Base-by-base conservation (phyloP, 495 filamentous ascomycete species). In the Aspergillus indologenus region DNA sequence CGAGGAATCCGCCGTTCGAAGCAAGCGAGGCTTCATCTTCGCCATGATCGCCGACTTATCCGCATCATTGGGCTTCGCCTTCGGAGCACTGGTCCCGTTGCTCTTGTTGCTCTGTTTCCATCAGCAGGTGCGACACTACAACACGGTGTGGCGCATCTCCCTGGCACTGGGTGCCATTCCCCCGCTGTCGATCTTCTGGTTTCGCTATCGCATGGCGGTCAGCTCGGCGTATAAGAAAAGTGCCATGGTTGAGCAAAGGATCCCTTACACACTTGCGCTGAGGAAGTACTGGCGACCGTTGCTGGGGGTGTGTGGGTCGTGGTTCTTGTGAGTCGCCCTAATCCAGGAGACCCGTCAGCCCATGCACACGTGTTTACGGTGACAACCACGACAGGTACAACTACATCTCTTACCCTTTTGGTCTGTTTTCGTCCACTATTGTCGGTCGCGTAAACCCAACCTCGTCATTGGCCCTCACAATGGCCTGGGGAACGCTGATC, bases 401-500 rank as follows among this genome's bases (percentile, higher is more conserved):
- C 53, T 79, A 70, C 50, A 71, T 78, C 23, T 64, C 71, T 0
- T 73, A 72, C 54, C 75, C 75, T 1, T 74, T 76, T 45, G 68
- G 70, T 0, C 64, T 75, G 12, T 75, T 74, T 45, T 68, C 68
- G 18, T 70, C 72, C 4, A 76, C 72, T 1, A 75, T 78, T 18
- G 68, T 74, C 53, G 63, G 56, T 75, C 84, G 47, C 69, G 74
- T 53, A 23, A 65, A 54, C 60, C 61, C 47, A 68, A 79, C 21
- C 72, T 84, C 52, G 5, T 69, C 67, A 0, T 53, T 69, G 5
- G 64, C 74, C 86, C 44, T 87, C 53, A 75, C 83, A 14, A 89
- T 92, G 56, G 90, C 87, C 18, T 93, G 90, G 87, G 87, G 87
- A 58, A 87, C 85, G 0, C 75, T 91, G 22, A 83, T 92, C 77